Conservation (phyloP, 139 green algal species). For the Protoeuglena noctilucae region DNA sequence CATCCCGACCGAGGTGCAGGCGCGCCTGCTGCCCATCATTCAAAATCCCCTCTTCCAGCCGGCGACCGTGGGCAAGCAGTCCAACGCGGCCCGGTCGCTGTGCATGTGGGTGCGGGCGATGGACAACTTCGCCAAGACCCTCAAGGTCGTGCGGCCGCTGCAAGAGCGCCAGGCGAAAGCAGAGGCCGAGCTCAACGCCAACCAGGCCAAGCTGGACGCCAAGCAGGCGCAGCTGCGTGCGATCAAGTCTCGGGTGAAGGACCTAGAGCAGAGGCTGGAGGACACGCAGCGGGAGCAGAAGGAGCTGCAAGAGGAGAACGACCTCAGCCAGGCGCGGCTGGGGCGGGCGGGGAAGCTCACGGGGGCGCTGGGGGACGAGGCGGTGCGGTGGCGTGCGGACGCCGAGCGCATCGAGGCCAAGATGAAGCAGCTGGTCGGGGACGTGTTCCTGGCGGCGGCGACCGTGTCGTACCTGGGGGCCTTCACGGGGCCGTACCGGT, state of each 20-base stretch:
- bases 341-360: slow-evolving; percentile 61
- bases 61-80: slow-evolving; percentile 53
- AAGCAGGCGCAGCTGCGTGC: slow-evolving; percentile 51
- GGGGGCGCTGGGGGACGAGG: slow-evolving; percentile 49
- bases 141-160: slow-evolving; percentile 60
- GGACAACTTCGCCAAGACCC: slow-evolving; percentile 48
- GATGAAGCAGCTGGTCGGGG: slow-evolving; percentile 42
- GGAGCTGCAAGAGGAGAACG: slow-evolving; percentile 46
- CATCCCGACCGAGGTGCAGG: slow-evolving; percentile 16
- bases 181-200: slow-evolving; percentile 34
- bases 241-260: slow-evolving; percentile 37
- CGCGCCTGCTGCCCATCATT: slow-evolving; percentile 30
- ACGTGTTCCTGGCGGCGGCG: slow-evolving; percentile 54
- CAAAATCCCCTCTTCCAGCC: slow-evolving; percentile 43
- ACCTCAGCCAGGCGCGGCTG: slow-evolving; percentile 43
- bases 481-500: slow-evolving; percentile 60
- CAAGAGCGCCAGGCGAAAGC: slow-evolving; percentile 38
- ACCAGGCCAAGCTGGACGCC: slow-evolving; percentile 43
- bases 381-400: slow-evolving; percentile 49
- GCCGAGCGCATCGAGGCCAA: slow-evolving; percentile 31
- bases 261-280: slow-evolving; percentile 33
- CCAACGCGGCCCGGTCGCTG: slow-evolving; percentile 48
- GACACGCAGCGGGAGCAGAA: slow-evolving; percentile 46
- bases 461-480: slow-evolving; percentile 65
- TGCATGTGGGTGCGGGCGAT: slow-evolving; percentile 77